Evolutionary conservation across 257 asterid genomes (phyloP), one percentile per base, ranked within the genome.

Genomic region (Scutellaria galericulata): DNA sequence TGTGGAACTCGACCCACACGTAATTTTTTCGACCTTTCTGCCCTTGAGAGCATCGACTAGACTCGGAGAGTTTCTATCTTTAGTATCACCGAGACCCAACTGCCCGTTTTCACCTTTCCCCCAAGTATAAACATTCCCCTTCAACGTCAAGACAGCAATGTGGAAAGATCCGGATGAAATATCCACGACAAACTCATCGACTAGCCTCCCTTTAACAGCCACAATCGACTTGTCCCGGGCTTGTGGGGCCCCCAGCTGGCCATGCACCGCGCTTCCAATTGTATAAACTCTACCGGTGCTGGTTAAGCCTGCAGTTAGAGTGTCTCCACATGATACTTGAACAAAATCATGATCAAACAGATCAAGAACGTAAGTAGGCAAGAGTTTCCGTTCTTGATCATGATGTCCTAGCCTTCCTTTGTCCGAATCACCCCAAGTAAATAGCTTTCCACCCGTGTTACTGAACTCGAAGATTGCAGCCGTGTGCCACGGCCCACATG

Each of bases 401-500:
- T 57, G 64, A 68, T 81, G 86, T 7, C 86, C 86, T 7, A 81
- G 79, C 37, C 83, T 75, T 12, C 79, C 70, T 39, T 78, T 81
- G 46, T 81, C 86, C 0, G 81, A 73, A 71, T 82, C 86, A 46
- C 86, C 86, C 86, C 86, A 82, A 0, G 86, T 82, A 15, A 75
- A 82, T 31, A 82, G 20, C 11, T 82, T 82, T 9, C 83, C 79
- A 9, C 77, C 27, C 0, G 58, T 5, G 40, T 52, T 35, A 18
- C 37, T 22, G 52, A 47, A 42, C 46, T 81, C 81, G 3, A 81
- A 44, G 5, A 82, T 71, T 12, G 86, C 86, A 44, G 86, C 83
- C 10, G 86, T 82, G 47, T 82, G 86, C 86, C 86, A 82, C 1
- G 75, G 74, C 1, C 86, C 86, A n/a, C 86, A 82, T 0, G 86